Base-by-base conservation (phyloP, 2,329 filamentous ascomycete species). In the Aphanocladium album region DNA sequence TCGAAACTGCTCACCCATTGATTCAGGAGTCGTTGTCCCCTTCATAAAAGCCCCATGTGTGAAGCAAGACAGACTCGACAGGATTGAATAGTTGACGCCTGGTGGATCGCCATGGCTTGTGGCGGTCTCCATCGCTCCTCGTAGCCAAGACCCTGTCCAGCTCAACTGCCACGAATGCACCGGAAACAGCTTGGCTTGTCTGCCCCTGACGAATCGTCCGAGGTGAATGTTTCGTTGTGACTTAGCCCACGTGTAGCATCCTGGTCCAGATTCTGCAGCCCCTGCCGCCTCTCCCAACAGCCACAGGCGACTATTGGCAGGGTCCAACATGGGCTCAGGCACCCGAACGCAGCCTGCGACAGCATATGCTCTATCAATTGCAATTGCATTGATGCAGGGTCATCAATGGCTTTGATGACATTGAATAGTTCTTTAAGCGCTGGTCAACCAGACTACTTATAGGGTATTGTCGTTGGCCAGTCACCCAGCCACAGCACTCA, bases 231-330 rank as follows among this genome's bases (percentile, higher is more conserved):
- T 17, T 51, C 27, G 39, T 46, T 14, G 27, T 25, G 53, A 56
- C 53, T 45, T 21, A 39, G 53, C 7, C 53, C 53, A 56, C 53
- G 53, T 56, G 53, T 35, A 17, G 27, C 53, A 56, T 46, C 53
- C 53, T 17, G 27, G 53, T 46, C 39, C 12, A 11, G 33, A 33
- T n/a, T 55, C 45, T 33, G 25, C 41, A 46, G 27, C 25, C 53
- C 27, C 39, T 35, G 39, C 27, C 27, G 16, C 27, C n/a, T 45
- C 41, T 39, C 39, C 33, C 33, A 35, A 35, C 53, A 56, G 39
- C 41, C 53, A 46, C 53, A 56, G 25, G 39, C 45, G 33, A 56
- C 52, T 30, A 27, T 19, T 43, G 27, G 5, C 52, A 43, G n/a
- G 16, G 25, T 37, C 9, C 12, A 30, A 30, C 16, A 19, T 17